Base-by-base conservation (phyloP, 192 early-diverging fungal genomes). In the Rhizoclosmatium globosum region DNA sequence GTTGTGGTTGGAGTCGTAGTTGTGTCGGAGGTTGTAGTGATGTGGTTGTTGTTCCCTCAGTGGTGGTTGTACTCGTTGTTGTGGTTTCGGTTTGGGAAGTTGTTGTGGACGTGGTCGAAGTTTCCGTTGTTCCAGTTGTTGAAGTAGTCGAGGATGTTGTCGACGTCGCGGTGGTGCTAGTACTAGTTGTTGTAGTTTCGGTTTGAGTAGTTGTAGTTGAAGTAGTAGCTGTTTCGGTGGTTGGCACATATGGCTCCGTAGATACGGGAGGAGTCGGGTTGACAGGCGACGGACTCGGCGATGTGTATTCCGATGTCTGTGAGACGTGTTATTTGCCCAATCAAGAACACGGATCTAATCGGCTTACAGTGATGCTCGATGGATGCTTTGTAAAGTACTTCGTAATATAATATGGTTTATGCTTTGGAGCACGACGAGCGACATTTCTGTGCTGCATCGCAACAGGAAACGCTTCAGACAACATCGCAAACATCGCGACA, bases 81-180 rank as follows among this genome's bases (percentile, higher is more conserved):
- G 50, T 71, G 11, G 46, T 53, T 21, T 38, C n/a, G 39, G 50
- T 71, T 38, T 41, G 6, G 4, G 50, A 11, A 11, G 69, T 71
- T 17, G 69, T 71, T 4, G 69, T 53, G 4, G 38, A 17, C 17
- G 31, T 68, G 7, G 69, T 71, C 69, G 69, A 56, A 15, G 50
- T 71, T 7, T 4, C n/a, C 4, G 45, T 23, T 7, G 50, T 71
- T 71, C 9, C n/a, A 56, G 69, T 48, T 48, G 69, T 71, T 15
- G 69, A 53, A 4, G 69, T 53, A 48, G 13, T 57, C n/a, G 69
- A 23, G 13, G 69, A 31, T 17, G 67, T 44, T 68, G 67, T 68
- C 13, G 73, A 45, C 2, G 60, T 61, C 43, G 43, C 21, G 9
- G 19, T 39, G 19, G 38, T 64, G 11, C n/a, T 64, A 11, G 62